These are phyloP conservation scores for Aureobasidium vineae DNA, from an alignment of 2,329 filamentous ascomycete genomes.

Conservation along the genomic window DNA sequence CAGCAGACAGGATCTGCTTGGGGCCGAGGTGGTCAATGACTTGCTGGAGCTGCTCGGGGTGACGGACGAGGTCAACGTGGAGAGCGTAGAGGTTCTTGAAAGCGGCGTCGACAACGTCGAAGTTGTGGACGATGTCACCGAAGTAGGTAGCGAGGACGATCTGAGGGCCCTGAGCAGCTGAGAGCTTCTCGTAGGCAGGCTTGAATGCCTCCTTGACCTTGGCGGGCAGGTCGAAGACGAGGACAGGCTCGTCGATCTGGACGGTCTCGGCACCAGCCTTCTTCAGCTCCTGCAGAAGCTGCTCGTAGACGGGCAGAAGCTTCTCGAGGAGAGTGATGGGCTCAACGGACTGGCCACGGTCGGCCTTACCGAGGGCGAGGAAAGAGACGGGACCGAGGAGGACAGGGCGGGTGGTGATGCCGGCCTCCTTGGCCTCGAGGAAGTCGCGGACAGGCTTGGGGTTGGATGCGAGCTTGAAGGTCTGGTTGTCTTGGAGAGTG, in stretches of 20 bases:
- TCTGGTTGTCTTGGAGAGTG: slow-evolving; percentile 94
- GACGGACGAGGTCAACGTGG: slow-evolving; percentile 94
- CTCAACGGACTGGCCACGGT: slow-evolving; percentile 86
- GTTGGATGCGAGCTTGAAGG: slow-evolving; percentile 80
- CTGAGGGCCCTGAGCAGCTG: slow-evolving; percentile 74
- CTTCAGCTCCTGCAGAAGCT: slow-evolving; percentile 92
- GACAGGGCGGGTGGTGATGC: slow-evolving; percentile 88
- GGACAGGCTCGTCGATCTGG: slow-evolving; percentile 96
- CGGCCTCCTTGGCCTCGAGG: slow-evolving; percentile 96
- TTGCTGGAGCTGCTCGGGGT: slow-evolving; percentile 93
- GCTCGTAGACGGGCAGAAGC: slow-evolving; percentile 89
- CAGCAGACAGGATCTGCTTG: slow-evolving; percentile 86
- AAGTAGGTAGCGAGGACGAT: slow-evolving; percentile 96
- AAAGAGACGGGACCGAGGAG: slow-evolving; percentile 95
- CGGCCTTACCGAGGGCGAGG: slow-evolving; percentile 96
- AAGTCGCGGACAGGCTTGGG: slow-evolving; percentile 96
- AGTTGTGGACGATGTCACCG: slow-evolving; percentile 98
- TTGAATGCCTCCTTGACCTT: slow-evolving; percentile 98
- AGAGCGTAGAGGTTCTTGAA: slow-evolving; percentile 73
- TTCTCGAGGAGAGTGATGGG: slow-evolving; percentile 93
- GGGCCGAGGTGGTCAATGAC: slow-evolving; percentile 79
- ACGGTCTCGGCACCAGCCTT: slow-evolving; percentile 92
- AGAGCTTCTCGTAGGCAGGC: slow-evolving; percentile 90
- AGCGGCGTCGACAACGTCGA: slow-evolving; percentile 74
- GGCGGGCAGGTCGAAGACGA: slow-evolving; percentile 87